These are phyloP conservation scores for Penicillium atrosanguineum DNA, from an alignment of 495 filamentous ascomycete species.

Conservation along the genomic window DNA sequence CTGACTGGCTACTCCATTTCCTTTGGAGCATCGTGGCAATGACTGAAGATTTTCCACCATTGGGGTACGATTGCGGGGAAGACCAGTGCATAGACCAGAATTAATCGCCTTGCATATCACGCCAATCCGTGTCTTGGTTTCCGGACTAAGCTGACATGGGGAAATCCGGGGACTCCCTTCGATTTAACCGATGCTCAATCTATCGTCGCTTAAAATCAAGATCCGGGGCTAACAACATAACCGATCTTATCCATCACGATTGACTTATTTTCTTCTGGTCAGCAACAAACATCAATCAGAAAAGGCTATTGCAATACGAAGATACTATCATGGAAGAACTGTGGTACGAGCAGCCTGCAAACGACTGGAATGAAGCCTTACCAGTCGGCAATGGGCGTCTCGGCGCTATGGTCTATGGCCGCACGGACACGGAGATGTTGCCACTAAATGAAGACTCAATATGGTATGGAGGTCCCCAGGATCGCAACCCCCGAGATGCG, in stretches of 20 bases:
- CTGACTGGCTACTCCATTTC: not conserved
- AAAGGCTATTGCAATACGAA: too few species aligned
- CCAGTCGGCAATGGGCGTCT: slow-evolving; percentile 54
- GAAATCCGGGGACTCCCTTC: not conserved
- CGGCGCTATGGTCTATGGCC: slow-evolving; percentile 50
- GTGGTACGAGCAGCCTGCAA: slow-evolving; percentile 30
- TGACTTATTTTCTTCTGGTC: not conserved
- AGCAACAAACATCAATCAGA: too few species aligned
- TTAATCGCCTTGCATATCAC: not conserved
- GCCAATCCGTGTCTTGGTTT: not conserved
- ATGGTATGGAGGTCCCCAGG: slow-evolving; percentile 49
- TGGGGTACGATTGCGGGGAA: slow-evolving; percentile 13
- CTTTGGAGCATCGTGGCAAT: not conserved
- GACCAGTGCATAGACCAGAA: not conserved
- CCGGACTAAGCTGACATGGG: slow-evolving; percentile 1
- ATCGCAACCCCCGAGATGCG: slow-evolving; percentile 42
- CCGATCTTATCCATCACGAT: not conserved
- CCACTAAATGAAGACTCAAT: slow-evolving; percentile 53
- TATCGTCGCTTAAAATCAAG: not conserved
- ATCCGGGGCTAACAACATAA: not conserved
- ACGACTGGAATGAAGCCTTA: slow-evolving; percentile 27
- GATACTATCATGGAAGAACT: slow-evolving; percentile 22
- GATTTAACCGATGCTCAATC: slow-evolving; percentile 8
- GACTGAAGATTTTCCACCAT: slow-evolving; percentile 19
- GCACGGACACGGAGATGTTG: slow-evolving; percentile 43